Evolutionary conservation across 768 basidiomycete species (phyloP), one percentile per base, ranked within the genome.

Genomic region (Auricularia auricula-judae): DNA sequence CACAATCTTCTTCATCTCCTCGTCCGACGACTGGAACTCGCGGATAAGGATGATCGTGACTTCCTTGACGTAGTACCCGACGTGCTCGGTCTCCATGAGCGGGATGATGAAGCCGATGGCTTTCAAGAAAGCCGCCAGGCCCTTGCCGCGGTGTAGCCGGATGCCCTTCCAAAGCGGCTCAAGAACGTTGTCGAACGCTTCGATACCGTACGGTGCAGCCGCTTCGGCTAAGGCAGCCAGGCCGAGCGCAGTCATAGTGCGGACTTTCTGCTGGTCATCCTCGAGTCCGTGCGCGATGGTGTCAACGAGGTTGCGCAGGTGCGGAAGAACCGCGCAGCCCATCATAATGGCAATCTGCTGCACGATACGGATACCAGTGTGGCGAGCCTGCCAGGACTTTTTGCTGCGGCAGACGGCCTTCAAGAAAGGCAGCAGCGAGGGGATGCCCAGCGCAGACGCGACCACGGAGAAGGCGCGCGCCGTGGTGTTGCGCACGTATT

Each of bases 1-100:
- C 4, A 99, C 97, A 68, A 98, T 98, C 82, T 98, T 97, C 84
- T 98, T 96, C 97, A 99, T 99, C 80, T 99, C 97, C 75, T 99
- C 97, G 74, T 99, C 97, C 8, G 96, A 96, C 4, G 95, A 97
- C 74, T 96, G 94, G 80, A 98, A 98, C 77, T 98, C 96, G 72
- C 97, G 93, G 67, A 96, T 96, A 64, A 96, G 88, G 73, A 96
- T 95, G 68, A 94, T 89, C 11, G 91, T 95, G 64, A 96, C 93
- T 79, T 98, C 96, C 76, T 96, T 96, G 60, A 95, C 98, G 75
- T 99, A 99, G 78, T 98, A 98, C 16, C 93, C 95, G 14, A 96
- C 97, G 71, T 98, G 98, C 79, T 99, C 96, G 60, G 97, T 94
- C 72, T 99, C 97, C 97, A 99, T 98, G 66, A 99, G 88, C 2